Base-by-base conservation (phyloP, 2,329 filamentous ascomycete genomes). In the Cercospora berteroae region DNA sequence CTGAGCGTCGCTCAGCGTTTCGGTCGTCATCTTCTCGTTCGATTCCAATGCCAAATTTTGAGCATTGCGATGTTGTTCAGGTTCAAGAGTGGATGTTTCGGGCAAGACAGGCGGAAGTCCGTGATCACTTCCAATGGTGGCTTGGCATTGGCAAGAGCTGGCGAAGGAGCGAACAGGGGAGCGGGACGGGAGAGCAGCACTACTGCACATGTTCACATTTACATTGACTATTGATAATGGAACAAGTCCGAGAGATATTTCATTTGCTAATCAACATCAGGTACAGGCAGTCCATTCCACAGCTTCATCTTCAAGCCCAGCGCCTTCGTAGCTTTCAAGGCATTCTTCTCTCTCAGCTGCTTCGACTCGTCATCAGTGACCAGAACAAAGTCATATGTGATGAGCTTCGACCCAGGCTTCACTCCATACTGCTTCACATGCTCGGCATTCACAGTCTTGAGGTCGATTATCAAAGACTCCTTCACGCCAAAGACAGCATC, bases 401-500 rank as follows among this genome's bases (percentile, higher is more conserved):
- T 74, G 57, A 78, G 74, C 77, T 87, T 87, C 23, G 82, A 85
- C 8, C 87, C 90, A 71, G 89, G 86, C 33, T 85, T 77, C 5
- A 93, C 87, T 16, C 82, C 84, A 75, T 93, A 91, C 74, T 87
- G 81, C 59, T 72, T 70, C 0, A 89, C 87, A 65, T 84, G 84
- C 55, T 83, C 83, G 0, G 80, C 76, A 77, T 83, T 79, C 72
- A 87, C 81, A 74, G 84, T 80, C 69, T 83, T 72, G 79, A 87
- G 81, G 71, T 92, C 89, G 13, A 93, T 84, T n/a, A 92, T 81
- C 12, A 96, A 82, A 29, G 89, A 92, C 76, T 92, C 85, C 78
- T 96, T 96, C 66, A 96, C 92, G 10, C 92, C 92, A 73, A 96
- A 96, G 1, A 96, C 92, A 0, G 92, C 91, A 75, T 96, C 92